Evolutionary conservation across 805 yeast species (phyloP).

Genomic region (Schwanniomyces vanrijiae): DNA sequence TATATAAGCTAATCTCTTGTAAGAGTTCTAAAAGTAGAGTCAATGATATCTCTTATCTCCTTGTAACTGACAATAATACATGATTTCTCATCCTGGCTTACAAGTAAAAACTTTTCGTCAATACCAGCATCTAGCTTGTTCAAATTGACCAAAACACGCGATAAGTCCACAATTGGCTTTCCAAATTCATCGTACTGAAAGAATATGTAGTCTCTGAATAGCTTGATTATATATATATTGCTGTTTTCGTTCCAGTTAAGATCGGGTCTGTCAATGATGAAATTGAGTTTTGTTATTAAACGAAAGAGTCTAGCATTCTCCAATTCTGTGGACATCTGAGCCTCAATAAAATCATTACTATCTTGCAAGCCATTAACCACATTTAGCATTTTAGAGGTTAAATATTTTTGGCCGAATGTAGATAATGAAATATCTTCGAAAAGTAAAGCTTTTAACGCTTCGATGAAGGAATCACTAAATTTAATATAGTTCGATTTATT

Average conservation of each 20-base stretch:
- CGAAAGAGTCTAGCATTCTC: conserved; percentile 89
- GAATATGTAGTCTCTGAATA: conserved; percentile 83
- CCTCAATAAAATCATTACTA: conserved; percentile 58
- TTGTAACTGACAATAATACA: conserved; percentile 84
- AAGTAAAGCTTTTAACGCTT: conserved; percentile 36
- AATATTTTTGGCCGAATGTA: conserved; percentile 21
- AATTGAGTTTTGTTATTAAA: conserved; percentile 76
- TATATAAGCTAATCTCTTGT: conserved; percentile 12
- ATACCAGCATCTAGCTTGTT: conserved; percentile 92
- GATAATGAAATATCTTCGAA: conserved; percentile 23
- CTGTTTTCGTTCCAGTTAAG: conserved; percentile 73
- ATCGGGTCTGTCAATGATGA: conserved; percentile 74
- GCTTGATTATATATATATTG: conserved; percentile 55
- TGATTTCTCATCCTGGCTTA: conserved; percentile 80
- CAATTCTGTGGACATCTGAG: conserved; percentile 65
- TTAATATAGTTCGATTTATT: conserved; percentile 12
- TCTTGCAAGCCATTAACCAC: conserved; percentile 51
- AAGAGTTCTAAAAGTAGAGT: conserved; percentile 61
- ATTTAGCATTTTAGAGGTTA: conserved; percentile 39
- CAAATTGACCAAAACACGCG: conserved; percentile 73
- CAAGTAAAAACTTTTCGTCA: conserved; percentile 77
- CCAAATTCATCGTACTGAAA: conserved; percentile 81
- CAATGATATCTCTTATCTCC: conserved; percentile 74
- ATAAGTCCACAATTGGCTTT: conserved; percentile 74
- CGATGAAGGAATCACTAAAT: conserved; percentile 47